A percentile compares a stretch with the other conserved stretches of the same genome.
Conservation (phyloP, 768 basidiomycete species). For the Mycena crocata region DNA sequence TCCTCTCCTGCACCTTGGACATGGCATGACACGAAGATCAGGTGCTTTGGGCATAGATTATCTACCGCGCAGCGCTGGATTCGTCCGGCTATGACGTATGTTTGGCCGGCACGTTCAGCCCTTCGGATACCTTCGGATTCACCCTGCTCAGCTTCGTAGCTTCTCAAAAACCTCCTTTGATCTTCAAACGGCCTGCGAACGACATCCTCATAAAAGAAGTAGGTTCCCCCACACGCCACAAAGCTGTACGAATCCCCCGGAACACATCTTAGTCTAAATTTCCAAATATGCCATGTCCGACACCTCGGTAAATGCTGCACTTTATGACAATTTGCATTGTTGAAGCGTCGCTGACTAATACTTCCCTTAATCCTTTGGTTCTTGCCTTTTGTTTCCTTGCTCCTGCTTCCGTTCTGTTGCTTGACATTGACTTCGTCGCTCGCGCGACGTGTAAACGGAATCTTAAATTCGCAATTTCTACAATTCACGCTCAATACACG, state of each 20-base stretch:
- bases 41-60: background rate
- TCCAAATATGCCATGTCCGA: background rate
- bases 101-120: slow-evolving; percentile 15
- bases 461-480: background rate
- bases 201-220: background rate
- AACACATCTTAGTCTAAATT: background rate
- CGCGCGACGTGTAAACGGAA: slow-evolving; percentile 6
- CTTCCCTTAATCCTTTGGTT: slow-evolving; percentile 1
- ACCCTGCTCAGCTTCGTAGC: background rate
- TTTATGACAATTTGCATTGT: background rate
- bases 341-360: no score
- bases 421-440: slow-evolving; percentile 25
- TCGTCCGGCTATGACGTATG: slow-evolving; percentile 24
- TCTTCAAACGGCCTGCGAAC: background rate
- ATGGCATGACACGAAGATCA: slow-evolving; percentile 20
- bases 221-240: background rate
- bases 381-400: slow-evolving; percentile 7
- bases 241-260: background rate
- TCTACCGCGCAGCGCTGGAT: slow-evolving; percentile 5
- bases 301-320: background rate
- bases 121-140: slow-evolving; percentile 11
- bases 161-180: background rate
- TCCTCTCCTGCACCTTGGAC: slow-evolving; percentile 19
- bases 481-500: slow-evolving; percentile 14
- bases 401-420: slow-evolving; percentile 4